Evolutionary conservation across 495 filamentous ascomycete species (phyloP), one percentile per base, ranked within the genome.

Genomic region (Collariella sp.): DNA sequence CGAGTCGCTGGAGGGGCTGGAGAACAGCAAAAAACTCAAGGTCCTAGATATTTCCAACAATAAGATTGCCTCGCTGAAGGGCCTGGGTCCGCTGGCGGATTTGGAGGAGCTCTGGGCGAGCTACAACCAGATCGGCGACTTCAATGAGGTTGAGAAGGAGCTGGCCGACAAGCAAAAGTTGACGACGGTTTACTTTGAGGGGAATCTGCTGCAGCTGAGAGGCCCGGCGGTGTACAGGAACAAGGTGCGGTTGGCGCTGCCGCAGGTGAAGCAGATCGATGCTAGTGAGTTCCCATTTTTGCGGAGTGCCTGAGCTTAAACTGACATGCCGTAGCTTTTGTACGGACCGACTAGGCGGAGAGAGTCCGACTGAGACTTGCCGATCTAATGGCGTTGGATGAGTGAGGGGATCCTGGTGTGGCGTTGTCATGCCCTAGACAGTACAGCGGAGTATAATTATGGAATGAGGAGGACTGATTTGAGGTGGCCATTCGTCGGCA

Each of bases 31-130:
- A 7, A 76, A 79, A 9, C 80, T 99, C 42, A 82, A 83, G 34
- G 81, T 91, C 20, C 70, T 99, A 31, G 93, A 99, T 62, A 82
- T 99, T 56, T 91, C 87, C 51, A 91, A 87, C 69, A 99, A 99
- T 72, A 81, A 83, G 58, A 81, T 99, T 63, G 68, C 76, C 31
- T 83, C 84, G 44, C 79, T 96, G 5, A 73, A 82, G 38, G 85
- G 88, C 4, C 66, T 97, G n/a, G 76, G 74, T 2, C 75, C 81
- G 24, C 70, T 95, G 38, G 76, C 70, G 50, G 72, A 86, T 9
- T 73, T 99, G 19, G 86, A 96, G 69, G 93, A 97, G 68, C 63
- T 97, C 24, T 99, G 93, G 93, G 93, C 88, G 19, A 95, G 89
- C 57, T 87, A 90, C 64, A 96, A 95, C 68, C 74, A 85, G 62